Evolutionary conservation across 2,329 filamentous ascomycete genomes (phyloP).

Genomic region (Monosporascus sp.): DNA sequence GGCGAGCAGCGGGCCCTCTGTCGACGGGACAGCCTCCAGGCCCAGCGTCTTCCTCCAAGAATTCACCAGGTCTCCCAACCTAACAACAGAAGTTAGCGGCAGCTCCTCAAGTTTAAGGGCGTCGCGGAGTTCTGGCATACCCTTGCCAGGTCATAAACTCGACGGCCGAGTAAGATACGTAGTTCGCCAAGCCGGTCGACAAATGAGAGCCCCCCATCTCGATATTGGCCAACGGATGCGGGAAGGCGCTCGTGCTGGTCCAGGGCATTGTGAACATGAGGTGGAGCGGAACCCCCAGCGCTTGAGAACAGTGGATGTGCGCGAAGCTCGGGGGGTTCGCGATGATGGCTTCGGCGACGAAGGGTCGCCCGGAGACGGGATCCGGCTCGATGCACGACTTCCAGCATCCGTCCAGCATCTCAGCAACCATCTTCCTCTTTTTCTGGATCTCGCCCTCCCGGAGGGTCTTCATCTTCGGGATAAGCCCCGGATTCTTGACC

Average conservation of each 20-base stretch:
- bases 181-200: constrained; percentile 62
- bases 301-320: constrained; percentile 70
- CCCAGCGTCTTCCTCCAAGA: constrained; percentile 65
- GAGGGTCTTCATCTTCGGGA: constrained; percentile 31
- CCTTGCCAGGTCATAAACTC: constrained; percentile 90
- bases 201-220: constrained; percentile 71
- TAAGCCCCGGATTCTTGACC: constrained; percentile 34
- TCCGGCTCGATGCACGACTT: constrained; percentile 72
- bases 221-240: constrained; percentile 78
- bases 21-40: constrained; percentile 51
- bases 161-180: constrained; percentile 71
- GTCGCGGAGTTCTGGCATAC: constrained; percentile 46
- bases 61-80: constrained; percentile 73
- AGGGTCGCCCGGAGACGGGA: constrained; percentile 46
- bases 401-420: constrained; percentile 84
- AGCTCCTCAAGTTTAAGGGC: constrained; percentile 66
- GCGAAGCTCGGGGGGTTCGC: constrained; percentile 75
- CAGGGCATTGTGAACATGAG: constrained; percentile 96
- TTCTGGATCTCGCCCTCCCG: constrained; percentile 31
- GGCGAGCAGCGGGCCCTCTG: constrained; percentile 74
- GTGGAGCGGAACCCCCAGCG: constrained; percentile 68
- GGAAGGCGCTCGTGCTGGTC: constrained; percentile 74
- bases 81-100: constrained; percentile 69
- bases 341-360: constrained; percentile 78
- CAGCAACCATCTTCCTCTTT: constrained; percentile 53